A percentile compares a stretch with the other conserved stretches of the same genome.
phyloP scores from a whole-genome alignment of 106 monocot species.

The Xerophyta viscosa region DNA sequence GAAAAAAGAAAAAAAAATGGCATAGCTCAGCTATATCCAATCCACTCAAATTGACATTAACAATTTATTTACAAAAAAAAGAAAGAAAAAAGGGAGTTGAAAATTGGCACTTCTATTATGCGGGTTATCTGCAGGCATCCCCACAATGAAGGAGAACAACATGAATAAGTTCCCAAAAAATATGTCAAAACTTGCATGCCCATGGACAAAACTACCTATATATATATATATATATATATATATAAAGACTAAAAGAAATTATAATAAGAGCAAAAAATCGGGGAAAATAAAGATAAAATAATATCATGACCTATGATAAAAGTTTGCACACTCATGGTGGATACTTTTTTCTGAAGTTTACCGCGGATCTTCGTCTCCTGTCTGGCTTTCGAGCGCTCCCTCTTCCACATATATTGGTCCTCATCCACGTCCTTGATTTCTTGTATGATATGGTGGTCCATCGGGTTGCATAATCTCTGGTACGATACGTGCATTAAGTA shows the following conservation, averaged over 20 bases:
- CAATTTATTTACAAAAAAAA: too few relatives aligned
- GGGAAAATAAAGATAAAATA: too few relatives aligned
- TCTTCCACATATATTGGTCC: slow-evolving; percentile 64
- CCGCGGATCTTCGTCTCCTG: slow-evolving; percentile 59
- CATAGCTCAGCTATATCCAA: too few relatives aligned
- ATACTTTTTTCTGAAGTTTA: slow-evolving; percentile 31
- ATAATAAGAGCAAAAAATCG: background rate
- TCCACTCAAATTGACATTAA: too few relatives aligned
- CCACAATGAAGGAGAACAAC: too few relatives aligned
- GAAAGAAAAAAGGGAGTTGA: too few relatives aligned
- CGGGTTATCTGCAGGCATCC: too few relatives aligned
- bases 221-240: too few relatives aligned
- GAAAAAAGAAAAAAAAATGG: too few relatives aligned
- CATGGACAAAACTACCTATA: background rate
- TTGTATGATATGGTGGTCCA: slow-evolving; percentile 71
- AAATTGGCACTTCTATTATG: too few relatives aligned
- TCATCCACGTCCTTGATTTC: slow-evolving; percentile 71
- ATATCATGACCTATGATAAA: slow-evolving; percentile 7
- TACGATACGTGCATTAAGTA: slow-evolving; percentile 51
- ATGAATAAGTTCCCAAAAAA: too few relatives aligned
- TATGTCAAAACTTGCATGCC: too few relatives aligned
- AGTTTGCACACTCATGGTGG: slow-evolving; percentile 14
- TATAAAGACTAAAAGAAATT: background rate
- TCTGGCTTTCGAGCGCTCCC: slow-evolving; percentile 49
- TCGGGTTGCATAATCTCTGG: slow-evolving; percentile 44